Evolutionary conservation across 352 stramenopile species (phyloP), one percentile per base, ranked within the genome.

Genomic region (Pythium phragmiticola): DNA sequence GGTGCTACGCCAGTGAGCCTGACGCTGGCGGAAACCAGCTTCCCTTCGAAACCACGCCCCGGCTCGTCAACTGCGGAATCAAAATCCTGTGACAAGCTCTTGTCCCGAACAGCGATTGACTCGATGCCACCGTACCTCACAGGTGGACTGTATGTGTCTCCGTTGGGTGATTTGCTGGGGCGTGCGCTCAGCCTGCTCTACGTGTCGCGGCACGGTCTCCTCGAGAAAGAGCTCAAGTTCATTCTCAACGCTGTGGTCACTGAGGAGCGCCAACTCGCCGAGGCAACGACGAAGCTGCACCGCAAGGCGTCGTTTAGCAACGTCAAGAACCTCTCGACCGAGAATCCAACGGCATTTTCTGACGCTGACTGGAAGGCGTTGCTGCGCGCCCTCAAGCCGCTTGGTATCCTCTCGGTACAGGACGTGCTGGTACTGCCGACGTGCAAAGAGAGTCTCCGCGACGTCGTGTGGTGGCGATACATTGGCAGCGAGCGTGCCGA

Each of bases 401-500:
- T 97, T 2, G 90, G 89, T 12, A 70, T 92, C 0, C 75, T 97
- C 9, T 89, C 87, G 34, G 82, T 92, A 12, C 84, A 96, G 36
- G 76, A 93, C 9, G 80, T 97, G n/a, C 61, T 97, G 1, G 78
- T 94, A 4, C 58, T 98, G 7, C 89, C 90, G 0, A 79, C 96
- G 34, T 96, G 95, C 68, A 89, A 94, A 39, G 87, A 97, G 33
- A 75, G 86, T 1, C 65, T 98, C 3, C 85, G 93, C 7, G 83
- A 97, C 46, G 81, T 96, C 14, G 82, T 98, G 41, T 94, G 83
- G 81, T 92, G 82, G 82, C 73, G 85, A 9, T 94, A 94, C 62
- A 89, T 94, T 33, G 85, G 83, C 21, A 91, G 76, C 50, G 78
- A 91, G 58, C 78, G 74, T 8, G 66, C 69, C 19, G 83, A 94